A percentile compares a stretch with the other conserved stretches of the same genome.
Conservation (phyloP, 768 basidiomycete genomes). For the Boletus tomentosulus region DNA sequence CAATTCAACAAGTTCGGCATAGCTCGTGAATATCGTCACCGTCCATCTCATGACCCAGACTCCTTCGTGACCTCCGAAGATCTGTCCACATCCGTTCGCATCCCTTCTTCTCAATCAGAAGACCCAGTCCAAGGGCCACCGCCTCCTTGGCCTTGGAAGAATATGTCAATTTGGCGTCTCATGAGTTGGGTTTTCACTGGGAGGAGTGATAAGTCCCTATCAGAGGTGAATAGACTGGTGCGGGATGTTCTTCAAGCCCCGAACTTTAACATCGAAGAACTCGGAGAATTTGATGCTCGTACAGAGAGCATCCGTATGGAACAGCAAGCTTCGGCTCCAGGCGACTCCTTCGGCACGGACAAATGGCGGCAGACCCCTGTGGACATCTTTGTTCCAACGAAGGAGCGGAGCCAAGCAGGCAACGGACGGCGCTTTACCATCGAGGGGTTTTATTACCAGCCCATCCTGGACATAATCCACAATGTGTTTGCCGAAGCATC, state of each 20-base stretch:
- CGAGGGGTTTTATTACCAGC: not conserved
- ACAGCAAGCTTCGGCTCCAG: not conserved
- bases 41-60: not conserved
- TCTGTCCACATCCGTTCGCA: not conserved
- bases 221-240: not conserved
- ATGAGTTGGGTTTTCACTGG: constrained; percentile 8
- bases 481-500: not conserved
- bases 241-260: not conserved
- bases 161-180: constrained; percentile 6
- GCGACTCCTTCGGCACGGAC: not conserved
- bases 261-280: not conserved
- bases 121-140: not conserved
- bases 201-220: not conserved
- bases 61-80: not conserved
- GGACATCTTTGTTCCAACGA: not conserved
- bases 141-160: constrained; percentile 13
- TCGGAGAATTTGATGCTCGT: not conserved
- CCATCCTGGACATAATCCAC: not conserved
- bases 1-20: not conserved
- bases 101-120: not conserved
- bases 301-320: not conserved
- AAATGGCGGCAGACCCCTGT: not conserved
- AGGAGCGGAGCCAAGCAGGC: not conserved
- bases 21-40: not conserved
- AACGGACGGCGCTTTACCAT: not conserved